Conservation (phyloP, 2,329 filamentous ascomycete genomes). For the Clonostachys rosea region DNA sequence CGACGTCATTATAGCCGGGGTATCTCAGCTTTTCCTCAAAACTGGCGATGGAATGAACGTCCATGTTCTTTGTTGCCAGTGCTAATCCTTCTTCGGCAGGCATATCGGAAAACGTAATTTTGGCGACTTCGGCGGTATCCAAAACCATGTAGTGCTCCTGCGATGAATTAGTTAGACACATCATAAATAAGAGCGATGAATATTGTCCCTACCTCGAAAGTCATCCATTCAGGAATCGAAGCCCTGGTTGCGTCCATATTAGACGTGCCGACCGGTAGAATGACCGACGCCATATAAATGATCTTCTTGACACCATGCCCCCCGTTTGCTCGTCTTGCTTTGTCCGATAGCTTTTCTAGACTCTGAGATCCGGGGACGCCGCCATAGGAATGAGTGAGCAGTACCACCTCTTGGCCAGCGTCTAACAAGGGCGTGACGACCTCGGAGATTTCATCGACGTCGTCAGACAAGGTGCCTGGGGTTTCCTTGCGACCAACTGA, state of each 20-base stretch:
- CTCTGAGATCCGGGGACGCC: slow-evolving; percentile 24
- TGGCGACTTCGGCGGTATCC: slow-evolving; percentile 6
- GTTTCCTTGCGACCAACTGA: background rate
- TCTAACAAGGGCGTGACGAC: slow-evolving; percentile 23
- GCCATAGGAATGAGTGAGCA: slow-evolving; percentile 32
- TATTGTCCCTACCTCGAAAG: slow-evolving; percentile 1
- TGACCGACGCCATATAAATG: slow-evolving; percentile 19
- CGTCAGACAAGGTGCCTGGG: slow-evolving; percentile 15
- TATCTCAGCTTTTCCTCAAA: background rate
- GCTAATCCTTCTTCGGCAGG: slow-evolving; percentile 13
- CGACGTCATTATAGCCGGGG: background rate
- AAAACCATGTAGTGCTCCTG: background rate
- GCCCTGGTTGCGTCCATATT: background rate
- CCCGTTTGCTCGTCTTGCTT: slow-evolving; percentile 15
- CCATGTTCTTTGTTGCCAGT: background rate
- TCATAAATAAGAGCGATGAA: background rate
- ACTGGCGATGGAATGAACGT: background rate
- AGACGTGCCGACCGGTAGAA: slow-evolving; percentile 12
- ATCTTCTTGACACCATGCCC: slow-evolving; percentile 19
- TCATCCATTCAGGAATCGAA: background rate
- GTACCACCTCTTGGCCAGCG: slow-evolving; percentile 25
- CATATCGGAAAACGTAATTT: slow-evolving; percentile 15
- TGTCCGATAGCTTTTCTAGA: slow-evolving; percentile 18
- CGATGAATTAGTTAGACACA: background rate
- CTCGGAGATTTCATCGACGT: slow-evolving; percentile 18